These are phyloP conservation scores for Tylopilus subfusipes DNA, from an alignment of 768 basidiomycete genomes.

Conservation along the genomic window DNA sequence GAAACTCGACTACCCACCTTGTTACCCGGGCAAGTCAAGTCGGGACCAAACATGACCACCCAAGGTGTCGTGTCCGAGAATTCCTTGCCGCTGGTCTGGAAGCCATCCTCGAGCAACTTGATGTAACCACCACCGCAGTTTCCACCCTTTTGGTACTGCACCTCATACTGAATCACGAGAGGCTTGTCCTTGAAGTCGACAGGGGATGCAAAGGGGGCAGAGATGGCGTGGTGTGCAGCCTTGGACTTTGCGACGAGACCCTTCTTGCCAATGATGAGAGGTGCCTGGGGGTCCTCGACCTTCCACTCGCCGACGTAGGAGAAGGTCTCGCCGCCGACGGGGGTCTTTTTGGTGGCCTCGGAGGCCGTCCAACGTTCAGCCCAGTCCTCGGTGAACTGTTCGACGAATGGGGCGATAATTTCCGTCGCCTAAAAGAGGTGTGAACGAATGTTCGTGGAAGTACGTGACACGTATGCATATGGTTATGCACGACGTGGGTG, in stretches of 20 bases:
- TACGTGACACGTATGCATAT: slow-evolving; percentile 10
- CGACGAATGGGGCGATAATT: slow-evolving; percentile 86
- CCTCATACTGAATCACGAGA: slow-evolving; percentile 96
- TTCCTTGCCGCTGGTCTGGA: slow-evolving; percentile 90
- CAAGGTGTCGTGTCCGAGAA: slow-evolving; percentile 92
- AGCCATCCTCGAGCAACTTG: slow-evolving; percentile 92
- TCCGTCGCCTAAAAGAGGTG: slow-evolving; percentile 53
- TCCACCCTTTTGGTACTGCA: slow-evolving; percentile 98
- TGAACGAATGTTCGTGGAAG: slow-evolving; percentile 1
- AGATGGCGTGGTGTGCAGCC: slow-evolving; percentile 98
- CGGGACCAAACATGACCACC: slow-evolving; percentile 98
- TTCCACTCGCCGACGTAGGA: slow-evolving; percentile 97
- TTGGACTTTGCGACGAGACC: slow-evolving; percentile 95
- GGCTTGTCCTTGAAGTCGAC: slow-evolving; percentile 82
- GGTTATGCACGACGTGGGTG: background rate
- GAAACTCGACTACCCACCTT: slow-evolving; percentile 52
- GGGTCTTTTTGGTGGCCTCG: slow-evolving; percentile 96
- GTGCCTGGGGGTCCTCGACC: slow-evolving; percentile 81
- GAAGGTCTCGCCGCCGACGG: slow-evolving; percentile 93
- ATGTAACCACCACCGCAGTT: slow-evolving; percentile 99
- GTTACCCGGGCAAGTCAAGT: slow-evolving; percentile 87
- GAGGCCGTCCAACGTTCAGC: slow-evolving; percentile 92
- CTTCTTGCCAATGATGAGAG: slow-evolving; percentile 79
- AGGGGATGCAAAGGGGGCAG: slow-evolving; percentile 77
- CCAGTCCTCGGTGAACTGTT: slow-evolving; percentile 95